phyloP scores from a whole-genome alignment of 768 basidiomycete genomes.

The Suillus americanus region DNA sequence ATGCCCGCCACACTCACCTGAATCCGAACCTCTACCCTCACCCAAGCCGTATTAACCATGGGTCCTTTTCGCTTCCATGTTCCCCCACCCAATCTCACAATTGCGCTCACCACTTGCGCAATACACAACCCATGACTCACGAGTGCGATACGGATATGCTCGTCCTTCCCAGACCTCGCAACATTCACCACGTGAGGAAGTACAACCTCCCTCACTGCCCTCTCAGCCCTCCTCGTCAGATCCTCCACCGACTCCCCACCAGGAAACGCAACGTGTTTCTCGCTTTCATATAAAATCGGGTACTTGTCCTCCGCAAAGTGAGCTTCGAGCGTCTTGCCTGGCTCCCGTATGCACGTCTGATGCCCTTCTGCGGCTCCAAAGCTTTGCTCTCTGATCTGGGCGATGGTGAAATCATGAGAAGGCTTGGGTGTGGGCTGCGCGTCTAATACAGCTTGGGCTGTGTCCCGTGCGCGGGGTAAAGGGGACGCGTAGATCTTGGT shows the following conservation, averaged over 20 bases:
- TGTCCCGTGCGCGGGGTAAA: constrained; percentile 61
- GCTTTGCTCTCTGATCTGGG: constrained; percentile 56
- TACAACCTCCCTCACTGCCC: constrained; percentile 46
- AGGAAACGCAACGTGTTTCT: constrained; percentile 50
- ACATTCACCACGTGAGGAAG: constrained; percentile 55
- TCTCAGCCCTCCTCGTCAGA: constrained; percentile 52
- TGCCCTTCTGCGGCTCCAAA: constrained; percentile 74
- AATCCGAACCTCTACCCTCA: constrained; percentile 48
- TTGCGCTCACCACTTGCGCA: constrained; percentile 51
- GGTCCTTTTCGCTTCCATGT: constrained; percentile 11
- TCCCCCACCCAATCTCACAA: constrained; percentile 42
- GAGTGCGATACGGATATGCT: constrained; percentile 64
- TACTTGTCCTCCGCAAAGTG: constrained; percentile 55
- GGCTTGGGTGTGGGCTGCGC: constrained; percentile 48
- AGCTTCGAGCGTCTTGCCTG: constrained; percentile 37
- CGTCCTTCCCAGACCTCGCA: constrained; percentile 35
- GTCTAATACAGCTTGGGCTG: constrained; percentile 55
- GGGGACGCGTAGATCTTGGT: constrained; percentile 64
- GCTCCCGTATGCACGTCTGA: constrained; percentile 33
- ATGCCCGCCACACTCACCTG: constrained; percentile 34
- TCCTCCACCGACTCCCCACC: constrained; percentile 71
- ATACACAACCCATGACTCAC: constrained; percentile 80
- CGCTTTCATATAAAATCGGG: constrained; percentile 40
- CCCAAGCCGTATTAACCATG: constrained; percentile 72
- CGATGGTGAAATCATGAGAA: constrained; percentile 42